These are phyloP conservation scores for Mycena belliarum DNA, from an alignment of 768 basidiomycete species.

Conservation along the genomic window DNA sequence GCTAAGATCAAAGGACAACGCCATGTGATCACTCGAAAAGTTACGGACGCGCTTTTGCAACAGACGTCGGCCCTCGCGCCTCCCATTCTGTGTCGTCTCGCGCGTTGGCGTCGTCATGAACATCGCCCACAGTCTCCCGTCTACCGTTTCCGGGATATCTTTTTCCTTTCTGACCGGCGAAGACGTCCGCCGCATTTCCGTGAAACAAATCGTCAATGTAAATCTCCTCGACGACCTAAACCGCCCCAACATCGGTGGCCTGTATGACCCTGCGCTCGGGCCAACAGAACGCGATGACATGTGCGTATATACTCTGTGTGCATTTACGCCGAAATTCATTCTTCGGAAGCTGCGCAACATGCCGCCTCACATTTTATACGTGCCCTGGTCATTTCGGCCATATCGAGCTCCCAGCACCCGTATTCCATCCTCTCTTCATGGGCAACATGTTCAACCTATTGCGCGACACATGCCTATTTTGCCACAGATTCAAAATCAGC, in stretches of 20 bases:
- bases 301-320: constrained; percentile 49
- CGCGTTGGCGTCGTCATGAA: constrained; percentile 61
- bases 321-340: constrained; percentile 19
- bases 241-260: constrained; percentile 85
- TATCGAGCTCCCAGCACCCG: constrained; percentile 92
- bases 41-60: neutral
- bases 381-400: constrained; percentile 99
- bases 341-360: constrained; percentile 81
- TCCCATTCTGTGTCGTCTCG: neutral
- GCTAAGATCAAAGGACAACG: neutral
- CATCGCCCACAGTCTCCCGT: constrained; percentile 86
- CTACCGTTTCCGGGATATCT: constrained; percentile 79
- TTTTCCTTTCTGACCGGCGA: constrained; percentile 90
- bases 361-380: constrained; percentile 87
- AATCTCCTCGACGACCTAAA: constrained; percentile 92
- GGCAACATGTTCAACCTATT: constrained; percentile 84
- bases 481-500: constrained; percentile 86
- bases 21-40: neutral
- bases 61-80: neutral
- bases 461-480: constrained; percentile 88
- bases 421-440: constrained; percentile 97
- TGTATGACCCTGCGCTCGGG: constrained; percentile 95
- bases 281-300: constrained; percentile 88
- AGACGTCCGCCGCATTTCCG: constrained; percentile 92
- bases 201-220: constrained; percentile 95